Percentiles rank a stretch among this genome's conserved stretches.
phyloP scores from a whole-genome alignment of 2,329 filamentous ascomycete genomes.

The Nemania bipapillata region DNA sequence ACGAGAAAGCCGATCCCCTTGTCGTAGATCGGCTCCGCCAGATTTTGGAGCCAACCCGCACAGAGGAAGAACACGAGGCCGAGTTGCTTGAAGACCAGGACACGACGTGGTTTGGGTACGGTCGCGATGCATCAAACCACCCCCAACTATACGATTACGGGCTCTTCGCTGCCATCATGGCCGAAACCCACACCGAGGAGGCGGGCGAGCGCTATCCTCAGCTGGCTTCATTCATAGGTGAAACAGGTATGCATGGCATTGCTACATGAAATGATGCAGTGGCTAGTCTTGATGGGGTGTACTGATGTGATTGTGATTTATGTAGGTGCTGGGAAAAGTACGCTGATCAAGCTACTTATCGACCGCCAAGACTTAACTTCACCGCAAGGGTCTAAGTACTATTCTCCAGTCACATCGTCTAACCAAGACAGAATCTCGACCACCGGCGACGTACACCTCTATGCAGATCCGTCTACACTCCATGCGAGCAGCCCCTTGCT shows the following conservation, averaged over 20 bases:
- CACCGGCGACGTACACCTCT: slow-evolving; percentile 64
- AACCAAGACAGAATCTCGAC: slow-evolving; percentile 57
- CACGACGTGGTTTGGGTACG: slow-evolving; percentile 52
- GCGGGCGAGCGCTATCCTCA: slow-evolving; percentile 51
- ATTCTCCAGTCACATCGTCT: slow-evolving; percentile 59
- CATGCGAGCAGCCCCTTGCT: slow-evolving; percentile 56
- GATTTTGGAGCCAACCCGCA: slow-evolving; percentile 49
- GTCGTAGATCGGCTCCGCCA: slow-evolving; percentile 50
- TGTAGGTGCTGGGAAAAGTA: slow-evolving; percentile 61
- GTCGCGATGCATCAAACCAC: slow-evolving; percentile 48
- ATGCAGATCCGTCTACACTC: slow-evolving; percentile 59
- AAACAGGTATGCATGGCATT: slow-evolving; percentile 50
- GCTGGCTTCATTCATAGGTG: slow-evolving; percentile 58
- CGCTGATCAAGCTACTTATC: slow-evolving; percentile 61
- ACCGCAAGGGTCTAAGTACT: slow-evolving; percentile 49
- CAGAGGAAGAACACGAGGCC: slow-evolving; percentile 49
- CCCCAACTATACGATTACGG: slow-evolving; percentile 52
- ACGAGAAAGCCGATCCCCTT: slow-evolving; percentile 49
- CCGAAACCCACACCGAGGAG: slow-evolving; percentile 47
- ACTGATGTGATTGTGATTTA: slow-evolving; percentile 11
- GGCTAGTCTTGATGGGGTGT: neutral
- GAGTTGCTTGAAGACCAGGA: slow-evolving; percentile 50
- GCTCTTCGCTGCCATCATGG: slow-evolving; percentile 58
- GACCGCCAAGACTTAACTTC: slow-evolving; percentile 50
- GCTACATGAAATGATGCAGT: neutral